These are phyloP conservation scores for Eremochloa ophiuroides DNA, from an alignment of 176 grass and related monocot species.

Conservation along the genomic window DNA sequence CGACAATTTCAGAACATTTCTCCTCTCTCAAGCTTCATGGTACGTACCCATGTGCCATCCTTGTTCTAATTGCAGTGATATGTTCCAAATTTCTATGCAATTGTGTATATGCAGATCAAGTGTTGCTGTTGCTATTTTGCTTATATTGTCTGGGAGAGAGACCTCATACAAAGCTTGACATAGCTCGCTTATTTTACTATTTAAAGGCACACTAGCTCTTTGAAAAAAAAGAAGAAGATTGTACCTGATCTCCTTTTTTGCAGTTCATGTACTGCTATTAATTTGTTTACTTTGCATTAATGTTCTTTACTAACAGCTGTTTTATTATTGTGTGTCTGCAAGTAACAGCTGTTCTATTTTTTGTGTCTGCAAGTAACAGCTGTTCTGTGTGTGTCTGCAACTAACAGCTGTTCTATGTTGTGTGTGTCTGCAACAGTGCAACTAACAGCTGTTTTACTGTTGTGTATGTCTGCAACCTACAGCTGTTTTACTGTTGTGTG, in stretches of 20 bases:
- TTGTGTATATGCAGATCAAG: not conserved
- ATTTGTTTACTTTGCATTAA: not conserved
- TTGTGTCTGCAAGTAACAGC: no score
- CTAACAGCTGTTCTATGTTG: not conserved
- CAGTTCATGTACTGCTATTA: not conserved
- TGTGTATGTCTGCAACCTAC: not conserved
- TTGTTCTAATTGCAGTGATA: not conserved
- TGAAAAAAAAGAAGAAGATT: not conserved
- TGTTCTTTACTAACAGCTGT: not conserved
- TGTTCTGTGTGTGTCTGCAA: conserved; percentile 33
- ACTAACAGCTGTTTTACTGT: not conserved
- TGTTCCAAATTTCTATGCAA: not conserved
- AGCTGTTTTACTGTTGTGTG: not conserved
- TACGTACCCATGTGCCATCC: conserved; percentile 23
- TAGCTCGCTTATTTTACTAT: not conserved
- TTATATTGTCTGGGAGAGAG: not conserved
- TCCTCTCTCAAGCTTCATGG: conserved; percentile 64
- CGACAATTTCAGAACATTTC: conserved; percentile 66
- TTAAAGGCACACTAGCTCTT: not conserved
- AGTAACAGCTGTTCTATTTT: not conserved
- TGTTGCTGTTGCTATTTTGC: not conserved
- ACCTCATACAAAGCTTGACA: not conserved
- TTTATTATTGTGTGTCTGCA: conserved; percentile 24
- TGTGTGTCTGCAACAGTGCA: not conserved
- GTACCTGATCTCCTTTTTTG: not conserved